These are phyloP conservation scores for Delonix regia DNA, from an alignment of 306 rosid genomes.

Conservation along the genomic window DNA sequence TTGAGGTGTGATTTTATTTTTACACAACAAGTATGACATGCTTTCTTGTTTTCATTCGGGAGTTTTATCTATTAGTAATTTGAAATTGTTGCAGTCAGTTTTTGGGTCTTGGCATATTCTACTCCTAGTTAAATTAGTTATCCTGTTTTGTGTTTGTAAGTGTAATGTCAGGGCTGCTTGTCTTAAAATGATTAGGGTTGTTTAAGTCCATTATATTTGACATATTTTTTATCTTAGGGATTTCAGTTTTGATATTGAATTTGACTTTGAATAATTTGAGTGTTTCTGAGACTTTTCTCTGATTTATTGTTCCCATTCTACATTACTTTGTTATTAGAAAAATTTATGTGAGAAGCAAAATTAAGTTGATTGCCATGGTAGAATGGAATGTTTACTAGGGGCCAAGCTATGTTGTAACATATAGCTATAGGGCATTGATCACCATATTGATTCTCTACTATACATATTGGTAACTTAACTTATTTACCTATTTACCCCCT, in stretches of 20 bases:
- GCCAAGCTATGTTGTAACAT: neutral
- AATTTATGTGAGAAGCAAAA: neutral
- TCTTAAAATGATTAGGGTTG: neutral
- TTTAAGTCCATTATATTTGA: neutral
- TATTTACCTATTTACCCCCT: neutral
- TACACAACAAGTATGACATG: neutral
- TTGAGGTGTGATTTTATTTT: constrained; percentile 10
- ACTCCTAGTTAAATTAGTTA: neutral
- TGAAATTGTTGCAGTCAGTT: neutral
- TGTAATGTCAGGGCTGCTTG: neutral
- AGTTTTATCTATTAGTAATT: neutral
- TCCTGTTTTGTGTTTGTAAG: neutral
- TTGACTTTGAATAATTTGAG: neutral
- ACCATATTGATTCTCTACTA: neutral
- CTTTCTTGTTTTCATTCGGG: neutral
- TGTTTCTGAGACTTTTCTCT: neutral
- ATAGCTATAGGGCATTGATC: neutral
- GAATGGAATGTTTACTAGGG: neutral
- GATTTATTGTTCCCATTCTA: neutral
- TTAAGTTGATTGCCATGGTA: neutral
- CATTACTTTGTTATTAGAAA: neutral
- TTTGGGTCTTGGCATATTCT: neutral
- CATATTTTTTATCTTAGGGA: neutral
- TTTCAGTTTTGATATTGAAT: neutral
- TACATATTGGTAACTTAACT: neutral